Evolutionary conservation across 495 filamentous ascomycete genomes (phyloP).

Genomic region (Parathielavia hyrcaniae): DNA sequence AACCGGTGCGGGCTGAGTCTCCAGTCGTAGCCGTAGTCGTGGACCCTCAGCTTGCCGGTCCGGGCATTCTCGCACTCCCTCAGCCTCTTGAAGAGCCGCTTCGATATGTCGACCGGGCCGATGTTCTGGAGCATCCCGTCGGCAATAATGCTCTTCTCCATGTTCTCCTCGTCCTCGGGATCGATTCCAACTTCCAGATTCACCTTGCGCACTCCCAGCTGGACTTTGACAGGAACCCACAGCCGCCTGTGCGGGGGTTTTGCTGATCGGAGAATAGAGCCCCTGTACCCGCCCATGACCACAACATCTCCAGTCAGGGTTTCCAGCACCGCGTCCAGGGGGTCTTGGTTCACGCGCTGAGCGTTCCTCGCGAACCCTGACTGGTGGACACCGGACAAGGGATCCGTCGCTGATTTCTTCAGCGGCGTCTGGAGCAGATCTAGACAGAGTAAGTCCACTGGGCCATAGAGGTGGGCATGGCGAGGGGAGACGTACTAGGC

Average conservation of each 20-base stretch:
- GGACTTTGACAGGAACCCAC: constrained; percentile 93
- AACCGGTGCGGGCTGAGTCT: constrained; percentile 76
- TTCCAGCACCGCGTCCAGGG: constrained; percentile 59
- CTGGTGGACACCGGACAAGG: constrained; percentile 7
- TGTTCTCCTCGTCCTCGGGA: constrained; percentile 77
- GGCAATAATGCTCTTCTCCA: constrained; percentile 72
- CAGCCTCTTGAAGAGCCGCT: constrained; percentile 71
- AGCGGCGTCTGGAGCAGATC: constrained; percentile 37
- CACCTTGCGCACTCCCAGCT: constrained; percentile 84
- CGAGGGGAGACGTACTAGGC: constrained; percentile 46
- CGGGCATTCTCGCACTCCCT: constrained; percentile 64
- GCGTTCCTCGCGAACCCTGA: constrained; percentile 10
- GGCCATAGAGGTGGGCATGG: constrained; percentile 23
- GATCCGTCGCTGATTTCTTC: constrained; percentile 26
- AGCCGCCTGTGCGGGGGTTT: constrained; percentile 72
- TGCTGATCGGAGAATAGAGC: constrained; percentile 81
- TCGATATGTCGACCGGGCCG: constrained; percentile 86
- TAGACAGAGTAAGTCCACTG: constrained; percentile 20
- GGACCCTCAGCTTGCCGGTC: constrained; percentile 66
- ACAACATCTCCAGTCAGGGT: constrained; percentile 78
- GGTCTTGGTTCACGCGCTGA: constrained; percentile 29
- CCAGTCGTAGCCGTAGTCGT: constrained; percentile 96
- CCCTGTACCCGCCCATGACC: constrained; percentile 84
- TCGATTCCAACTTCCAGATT: constrained; percentile 83
- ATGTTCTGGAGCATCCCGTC: constrained; percentile 85